A percentile compares a stretch with the other conserved stretches of the same genome.
phyloP scores from a whole-genome alignment of 1,284 basidiomycete species.

The Earliella scabrosa region DNA sequence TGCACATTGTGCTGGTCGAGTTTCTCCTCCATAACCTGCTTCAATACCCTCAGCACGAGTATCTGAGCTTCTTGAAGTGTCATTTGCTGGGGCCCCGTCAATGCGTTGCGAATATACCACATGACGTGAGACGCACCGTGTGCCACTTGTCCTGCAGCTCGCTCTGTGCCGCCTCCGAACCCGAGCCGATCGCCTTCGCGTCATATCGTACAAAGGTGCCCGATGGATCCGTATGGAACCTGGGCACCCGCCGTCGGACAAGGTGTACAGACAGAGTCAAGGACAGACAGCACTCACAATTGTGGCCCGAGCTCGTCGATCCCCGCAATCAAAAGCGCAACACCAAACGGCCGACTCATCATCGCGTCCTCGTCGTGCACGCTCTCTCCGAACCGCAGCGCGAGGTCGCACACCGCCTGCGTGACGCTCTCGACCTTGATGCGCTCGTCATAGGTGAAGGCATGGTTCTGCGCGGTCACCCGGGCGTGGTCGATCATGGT shows the following conservation, averaged over 20 bases:
- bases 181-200: slow-evolving; percentile 98
- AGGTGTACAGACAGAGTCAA: too few species aligned
- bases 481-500: slow-evolving; percentile 99
- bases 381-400: slow-evolving; percentile 97
- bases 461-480: slow-evolving; percentile 94
- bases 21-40: slow-evolving; percentile 99
- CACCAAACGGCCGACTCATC: slow-evolving; percentile 99
- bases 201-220: slow-evolving; percentile 98
- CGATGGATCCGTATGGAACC: slow-evolving; percentile 98
- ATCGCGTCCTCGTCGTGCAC: slow-evolving; percentile 98
- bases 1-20: slow-evolving; percentile 98
- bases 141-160: slow-evolving; percentile 98
- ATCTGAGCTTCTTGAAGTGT: slow-evolving; percentile 88
- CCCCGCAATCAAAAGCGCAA: slow-evolving; percentile 96
- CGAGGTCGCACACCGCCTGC: slow-evolving; percentile 98
- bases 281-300: slow-evolving; percentile 76
- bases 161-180: slow-evolving; percentile 96
- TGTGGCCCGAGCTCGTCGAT: slow-evolving; percentile 97
- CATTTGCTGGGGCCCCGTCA: slow-evolving; percentile 75
- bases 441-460: slow-evolving; percentile 95
- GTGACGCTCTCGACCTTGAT: slow-evolving; percentile 98
- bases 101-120: neutral
- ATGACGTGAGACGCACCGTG: slow-evolving; percentile 59
- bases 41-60: slow-evolving; percentile 88
- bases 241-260: slow-evolving; percentile 38